Base-by-base conservation (phyloP, 495 filamentous ascomycete genomes). In the Paragyromitra xinjiangensis region DNA sequence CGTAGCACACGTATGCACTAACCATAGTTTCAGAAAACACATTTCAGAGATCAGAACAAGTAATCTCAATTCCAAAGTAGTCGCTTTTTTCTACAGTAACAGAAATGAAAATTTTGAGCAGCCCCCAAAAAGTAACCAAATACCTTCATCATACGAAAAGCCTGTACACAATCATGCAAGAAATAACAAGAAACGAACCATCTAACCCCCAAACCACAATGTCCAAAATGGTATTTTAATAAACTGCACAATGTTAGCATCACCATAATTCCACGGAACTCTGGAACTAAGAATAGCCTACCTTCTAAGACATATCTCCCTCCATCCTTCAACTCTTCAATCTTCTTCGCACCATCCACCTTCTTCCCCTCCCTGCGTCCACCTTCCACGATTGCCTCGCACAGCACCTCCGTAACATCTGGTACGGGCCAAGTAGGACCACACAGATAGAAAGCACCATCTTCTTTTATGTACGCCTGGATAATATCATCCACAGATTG, bases 361-460 rank as follows among this genome's bases (percentile, higher is more conserved):
- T 93, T 98, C 86, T 90, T 91, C 37, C 90, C 89, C 45, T 84
- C 84, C 66, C 79, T 82, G 86, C 89, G 89, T n/a, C 89, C 92
- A 77, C 96, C 90, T n/a, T 84, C 83, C 45, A 89, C 90, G 78
- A 98, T 93, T 6, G 95, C 95, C 87, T 98, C 95, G 86, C 97
- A 89, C 73, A 99, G 84, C 74, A 98, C 95, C 63, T 90, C 90
- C 9, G 94, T 97, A 29, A 99, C 95, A 85, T 99, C 96, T n/a
- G 95, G 96, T 55, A 99, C 95, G 8, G 95, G 95, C 96, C 96
- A 98, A 19, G 95, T 98, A 19, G 95, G 95, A 62, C 95, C 95
- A 82, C 95, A 99, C 26, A 99, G 90, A 85, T 99, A 99, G 86
- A 99, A 99, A 9, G 90, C 89, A 62, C 95, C 95, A 77, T 94